Percentiles rank a stretch among this genome's conserved stretches.
phyloP scores from a whole-genome alignment of 306 rosid genomes.

The Senna tora region DNA sequence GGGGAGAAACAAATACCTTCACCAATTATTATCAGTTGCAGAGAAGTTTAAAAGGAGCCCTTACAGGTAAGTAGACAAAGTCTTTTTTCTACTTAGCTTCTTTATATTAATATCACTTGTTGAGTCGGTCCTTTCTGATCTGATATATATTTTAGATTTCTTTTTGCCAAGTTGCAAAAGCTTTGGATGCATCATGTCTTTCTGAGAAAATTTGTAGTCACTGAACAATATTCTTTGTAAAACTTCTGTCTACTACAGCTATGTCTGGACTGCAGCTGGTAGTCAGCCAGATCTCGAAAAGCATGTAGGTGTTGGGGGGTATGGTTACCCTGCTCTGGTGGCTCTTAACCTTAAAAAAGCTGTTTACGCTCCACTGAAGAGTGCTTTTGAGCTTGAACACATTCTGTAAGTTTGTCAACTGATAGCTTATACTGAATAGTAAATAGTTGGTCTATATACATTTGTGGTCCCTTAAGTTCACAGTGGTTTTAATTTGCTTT shows the following conservation, averaged over 20 bases:
- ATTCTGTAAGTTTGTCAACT: conserved; percentile 60
- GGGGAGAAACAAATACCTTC: conserved; percentile 85
- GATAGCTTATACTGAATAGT: conserved; percentile 11
- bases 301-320: conserved; percentile 94
- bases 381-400: conserved; percentile 89
- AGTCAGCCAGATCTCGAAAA: conserved; percentile 91
- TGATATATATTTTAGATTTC: not conserved
- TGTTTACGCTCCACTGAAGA: conserved; percentile 95
- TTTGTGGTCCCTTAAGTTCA: not conserved
- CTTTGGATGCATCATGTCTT: conserved; percentile 3
- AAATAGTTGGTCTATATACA: not conserved
- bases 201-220: not conserved
- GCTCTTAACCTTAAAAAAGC: conserved; percentile 87
- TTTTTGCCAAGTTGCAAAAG: conserved; percentile 11
- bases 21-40: conserved; percentile 81
- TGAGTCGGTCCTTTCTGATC: conserved; percentile 4
- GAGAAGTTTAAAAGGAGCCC: conserved; percentile 93
- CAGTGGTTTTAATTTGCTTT: too few species aligned
- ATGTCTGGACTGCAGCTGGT: conserved; percentile 91
- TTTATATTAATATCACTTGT: not conserved
- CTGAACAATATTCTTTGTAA: not conserved
- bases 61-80: conserved; percentile 63
- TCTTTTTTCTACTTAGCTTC: conserved; percentile 22
- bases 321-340: conserved; percentile 97
- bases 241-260: conserved; percentile 53